Evolutionary conservation across 192 early-diverging fungal species (phyloP).

Genomic region (Podila horticola): DNA sequence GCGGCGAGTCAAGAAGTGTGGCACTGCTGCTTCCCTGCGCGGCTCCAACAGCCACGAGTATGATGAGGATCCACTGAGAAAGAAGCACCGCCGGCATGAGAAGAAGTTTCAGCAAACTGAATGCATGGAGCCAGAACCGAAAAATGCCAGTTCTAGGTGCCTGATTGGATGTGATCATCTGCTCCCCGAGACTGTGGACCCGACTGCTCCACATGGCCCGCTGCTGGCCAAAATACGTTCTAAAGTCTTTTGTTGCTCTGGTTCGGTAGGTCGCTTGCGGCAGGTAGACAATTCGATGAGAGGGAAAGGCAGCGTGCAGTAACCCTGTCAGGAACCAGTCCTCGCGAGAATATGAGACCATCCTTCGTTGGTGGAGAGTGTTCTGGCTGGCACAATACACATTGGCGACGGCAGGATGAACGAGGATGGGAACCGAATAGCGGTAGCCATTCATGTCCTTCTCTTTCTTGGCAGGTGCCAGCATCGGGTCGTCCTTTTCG

Average conservation of each 20-base stretch:
- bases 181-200: neutral
- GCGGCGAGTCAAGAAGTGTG: neutral
- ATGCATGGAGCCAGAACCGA: conserved; percentile 8
- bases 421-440: conserved; percentile 18
- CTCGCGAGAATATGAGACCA: conserved; percentile 11
- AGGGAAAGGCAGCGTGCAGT: conserved; percentile 16
- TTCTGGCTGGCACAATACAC: conserved; percentile 9
- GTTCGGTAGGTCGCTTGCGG: conserved; percentile 12
- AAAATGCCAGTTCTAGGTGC: conserved; percentile 6
- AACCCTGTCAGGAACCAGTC: conserved; percentile 28
- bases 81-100: conserved; percentile 8
- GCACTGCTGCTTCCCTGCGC: neutral
- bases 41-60: conserved; percentile 11
- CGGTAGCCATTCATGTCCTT: neutral
- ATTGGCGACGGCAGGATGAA: conserved; percentile 29
- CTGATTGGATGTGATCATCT: neutral
- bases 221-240: conserved; percentile 1
- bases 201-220: neutral
- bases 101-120: conserved; percentile 18
- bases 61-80: neutral
- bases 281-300: conserved; percentile 8
- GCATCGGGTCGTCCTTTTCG: neutral
- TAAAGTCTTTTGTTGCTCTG: neutral
- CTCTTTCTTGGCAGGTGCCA: neutral
- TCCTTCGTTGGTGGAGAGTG: conserved; percentile 16